Base-by-base conservation (phyloP, 768 basidiomycete genomes). In the Suillus tomentosus region DNA sequence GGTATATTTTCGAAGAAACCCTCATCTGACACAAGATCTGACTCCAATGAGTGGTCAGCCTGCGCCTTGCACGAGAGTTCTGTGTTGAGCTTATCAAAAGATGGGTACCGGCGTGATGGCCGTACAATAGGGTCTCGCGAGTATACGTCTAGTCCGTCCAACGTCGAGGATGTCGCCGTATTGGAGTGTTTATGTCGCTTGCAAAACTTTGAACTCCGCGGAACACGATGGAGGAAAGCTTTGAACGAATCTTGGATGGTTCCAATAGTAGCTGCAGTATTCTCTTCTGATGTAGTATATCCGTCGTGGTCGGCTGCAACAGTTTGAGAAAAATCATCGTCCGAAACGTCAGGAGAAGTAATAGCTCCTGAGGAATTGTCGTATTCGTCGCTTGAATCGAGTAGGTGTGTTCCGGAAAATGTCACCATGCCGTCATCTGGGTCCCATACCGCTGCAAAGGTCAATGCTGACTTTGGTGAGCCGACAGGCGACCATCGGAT, bases 361-460 rank as follows among this genome's bases (percentile, higher is more conserved):
- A 61, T 50, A 19, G 43, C 48, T n/a, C 57, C 61, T 48, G 67
- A 67, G 59, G 22, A 24, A 34, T 65, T 50, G 22, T 76, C 74
- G 1, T 27, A 27, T 45, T 48, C 62, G 59, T 58, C 60, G 31
- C 40, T 43, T 19, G 70, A 62, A 43, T 79, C 76, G 36, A 84
- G 73, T 42, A 87, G 79, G 58, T 77, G 73, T 34, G 83, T 79
- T 34, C 81, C 83, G 1, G 85, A 85, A 70, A 88, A 87, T 39
- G 82, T 80, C 64, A 87, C 78, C 67, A 87, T 79, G 40, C 84
- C 87, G 7, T 85, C 82, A 1, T 82, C 80, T 2, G 83, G 82
- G 64, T 86, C 85, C 83, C 83, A 88, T 39, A 87, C 71, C 7
- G 85, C 84, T 5, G 84, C 87, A 67, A 88, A 88, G 3, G 81